Evolutionary conservation across 2,329 filamentous ascomycete species (phyloP).

Genomic region (Remersonia thermophila): DNA sequence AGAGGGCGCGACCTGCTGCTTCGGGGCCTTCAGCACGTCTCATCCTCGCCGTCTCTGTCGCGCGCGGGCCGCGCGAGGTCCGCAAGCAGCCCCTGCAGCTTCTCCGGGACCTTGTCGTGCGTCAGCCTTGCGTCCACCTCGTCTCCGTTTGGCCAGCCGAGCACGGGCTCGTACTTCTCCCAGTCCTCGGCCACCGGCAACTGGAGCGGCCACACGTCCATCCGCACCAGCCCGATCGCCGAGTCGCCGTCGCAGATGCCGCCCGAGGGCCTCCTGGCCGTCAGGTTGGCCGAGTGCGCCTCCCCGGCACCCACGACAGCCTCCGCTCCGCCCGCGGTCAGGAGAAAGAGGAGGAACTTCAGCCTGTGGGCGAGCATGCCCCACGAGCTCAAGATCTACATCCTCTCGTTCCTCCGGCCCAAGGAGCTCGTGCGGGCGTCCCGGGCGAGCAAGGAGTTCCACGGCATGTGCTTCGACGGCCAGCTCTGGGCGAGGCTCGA

Average conservation of each 20-base stretch:
- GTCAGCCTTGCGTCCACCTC: constrained; percentile 36
- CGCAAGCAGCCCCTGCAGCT: constrained; percentile 54
- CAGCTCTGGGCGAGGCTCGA: constrained; percentile 85
- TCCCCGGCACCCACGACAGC: constrained; percentile 34
- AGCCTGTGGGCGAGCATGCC: constrained; percentile 76
- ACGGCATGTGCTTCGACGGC: constrained; percentile 81
- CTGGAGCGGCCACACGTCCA: constrained; percentile 26
- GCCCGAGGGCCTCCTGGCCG: constrained; percentile 37
- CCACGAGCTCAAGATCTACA: constrained; percentile 64
- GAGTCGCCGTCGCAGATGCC: constrained; percentile 30
- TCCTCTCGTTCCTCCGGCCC: constrained; percentile 64
- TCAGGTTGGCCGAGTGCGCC: constrained; percentile 40
- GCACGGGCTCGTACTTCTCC: constrained; percentile 22
- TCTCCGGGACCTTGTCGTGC: constrained; percentile 39
- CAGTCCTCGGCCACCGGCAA: constrained; percentile 20
- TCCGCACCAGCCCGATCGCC: constrained; percentile 27
- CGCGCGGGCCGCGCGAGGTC: constrained; percentile 52
- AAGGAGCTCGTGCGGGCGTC: constrained; percentile 73
- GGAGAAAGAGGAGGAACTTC: constrained; percentile 33
- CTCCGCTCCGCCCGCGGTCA: constrained; percentile 51
- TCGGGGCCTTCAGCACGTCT: constrained; percentile 65
- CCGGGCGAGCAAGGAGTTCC: constrained; percentile 63
- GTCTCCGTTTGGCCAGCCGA: constrained; percentile 29
- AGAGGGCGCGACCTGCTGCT: constrained; percentile 60
- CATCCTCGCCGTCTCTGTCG: constrained; percentile 63